Base-by-base conservation (phyloP, 2,329 filamentous ascomycete genomes). In the Onygenales sp. region DNA sequence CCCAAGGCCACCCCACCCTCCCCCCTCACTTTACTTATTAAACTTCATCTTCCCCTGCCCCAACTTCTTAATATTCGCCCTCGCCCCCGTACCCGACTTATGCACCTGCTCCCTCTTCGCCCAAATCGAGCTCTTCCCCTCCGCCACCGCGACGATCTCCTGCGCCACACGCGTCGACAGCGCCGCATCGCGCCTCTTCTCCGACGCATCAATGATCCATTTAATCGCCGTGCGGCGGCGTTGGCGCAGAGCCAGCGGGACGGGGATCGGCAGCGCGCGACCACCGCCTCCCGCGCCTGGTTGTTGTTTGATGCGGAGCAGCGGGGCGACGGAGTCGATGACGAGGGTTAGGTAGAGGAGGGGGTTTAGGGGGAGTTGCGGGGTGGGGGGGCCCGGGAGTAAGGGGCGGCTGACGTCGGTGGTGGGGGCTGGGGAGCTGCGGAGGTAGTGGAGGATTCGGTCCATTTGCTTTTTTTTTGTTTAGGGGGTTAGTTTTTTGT, bases 321-420 rank as follows among this genome's bases (percentile, higher is more conserved):
- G 79, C 8, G 93, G 93, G 1, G 91, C 88, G 27, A 98, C 86
- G 8, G 88, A 94, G 77, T 98, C 93, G 63, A 98, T 84, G 34
- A 91, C 90, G 34, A 94, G 79, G 10, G 86, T 88, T 47, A 98
- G 84, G 74, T 97, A 98, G 52, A 88, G 80, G 52, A 94, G 79
- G 1, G 93, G 93, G 70, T 96, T 88, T 34, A 95, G 82, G 2
- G 93, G 90, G 8, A 98, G 85, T 62, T 92, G 85, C 3, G 80
- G 75, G 27, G 87, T 77, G 1, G 90, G 87, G 1, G 91, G 88
- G 53, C 87, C 87, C 2, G 89, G 86, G 43, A 74, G 62, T 42
- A 74, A 67, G 52, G 63, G 71, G 45, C 81, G 84, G 55, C 78
- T 73, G 21, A 87, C 82, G 68, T 85, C 88, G 65, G 86, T 77